Percentiles rank a stretch among this genome's conserved stretches.
phyloP scores from a whole-genome alignment of 768 basidiomycete species.

The Rhizopogon vinicolor region DNA sequence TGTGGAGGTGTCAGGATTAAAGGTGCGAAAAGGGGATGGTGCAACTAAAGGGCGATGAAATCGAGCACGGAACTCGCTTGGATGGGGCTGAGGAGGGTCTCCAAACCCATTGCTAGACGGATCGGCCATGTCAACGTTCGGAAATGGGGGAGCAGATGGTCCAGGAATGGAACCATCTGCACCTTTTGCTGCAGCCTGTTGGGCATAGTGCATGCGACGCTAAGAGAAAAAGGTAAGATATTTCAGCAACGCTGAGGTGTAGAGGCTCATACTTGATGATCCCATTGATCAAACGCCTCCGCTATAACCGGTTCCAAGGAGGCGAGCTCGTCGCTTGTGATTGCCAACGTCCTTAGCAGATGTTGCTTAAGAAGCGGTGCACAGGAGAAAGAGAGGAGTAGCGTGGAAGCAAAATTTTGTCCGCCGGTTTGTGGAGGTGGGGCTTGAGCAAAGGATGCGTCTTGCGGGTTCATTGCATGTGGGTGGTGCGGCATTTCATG shows the following conservation, averaged over 20 bases:
- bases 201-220: slow-evolving; percentile 45
- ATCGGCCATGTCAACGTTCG: slow-evolving; percentile 27
- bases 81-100: slow-evolving; percentile 26
- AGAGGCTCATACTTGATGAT: slow-evolving; percentile 57
- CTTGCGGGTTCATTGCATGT: slow-evolving; percentile 36
- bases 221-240: slow-evolving; percentile 11
- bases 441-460: slow-evolving; percentile 61
- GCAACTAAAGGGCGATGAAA: slow-evolving; percentile 59
- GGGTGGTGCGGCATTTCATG: slow-evolving; percentile 30
- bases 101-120: slow-evolving; percentile 21
- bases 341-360: slow-evolving; percentile 62
- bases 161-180: slow-evolving; percentile 24
- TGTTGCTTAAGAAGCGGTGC: slow-evolving; percentile 72
- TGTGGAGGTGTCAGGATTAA: slow-evolving; percentile 22
- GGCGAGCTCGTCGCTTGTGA: slow-evolving; percentile 77
- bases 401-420: slow-evolving; percentile 75
- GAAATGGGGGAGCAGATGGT: slow-evolving; percentile 25
- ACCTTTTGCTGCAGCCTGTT: slow-evolving; percentile 29
- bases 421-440: slow-evolving; percentile 49
- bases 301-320: slow-evolving; percentile 78
- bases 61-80: slow-evolving; percentile 60
- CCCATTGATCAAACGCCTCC: slow-evolving; percentile 85
- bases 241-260: slow-evolving; percentile 4
- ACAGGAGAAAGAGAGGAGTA: slow-evolving; percentile 73
- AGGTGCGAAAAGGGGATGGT: slow-evolving; percentile 53